Evolutionary conservation across 768 basidiomycete genomes (phyloP).

Genomic region (Strobilomyces echinocephalus): DNA sequence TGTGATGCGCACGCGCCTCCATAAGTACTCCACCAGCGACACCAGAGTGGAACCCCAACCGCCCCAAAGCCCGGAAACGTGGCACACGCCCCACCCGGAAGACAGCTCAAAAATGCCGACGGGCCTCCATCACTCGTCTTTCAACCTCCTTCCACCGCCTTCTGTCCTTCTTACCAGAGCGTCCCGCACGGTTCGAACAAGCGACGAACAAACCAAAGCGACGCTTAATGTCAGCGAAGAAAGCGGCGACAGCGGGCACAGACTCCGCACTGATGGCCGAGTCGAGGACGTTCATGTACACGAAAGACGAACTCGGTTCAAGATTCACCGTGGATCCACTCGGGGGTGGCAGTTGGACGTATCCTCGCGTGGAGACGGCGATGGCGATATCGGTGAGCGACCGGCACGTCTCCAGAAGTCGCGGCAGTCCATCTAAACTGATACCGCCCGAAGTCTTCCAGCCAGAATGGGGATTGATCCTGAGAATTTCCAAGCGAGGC

Average conservation of each 20-base stretch:
- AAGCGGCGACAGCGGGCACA: neutral
- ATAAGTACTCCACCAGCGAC: no score
- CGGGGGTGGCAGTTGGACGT: neutral
- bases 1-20: no score
- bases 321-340: neutral
- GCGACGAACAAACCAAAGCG: no score
- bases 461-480: neutral
- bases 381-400: neutral
- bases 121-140: no score
- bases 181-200: no score
- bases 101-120: no score
- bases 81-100: no score
- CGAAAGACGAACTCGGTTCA: neutral
- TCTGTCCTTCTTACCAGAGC: no score
- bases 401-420: neutral
- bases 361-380: neutral
- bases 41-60: no score
- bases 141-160: no score
- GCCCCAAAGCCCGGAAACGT: no score
- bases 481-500: neutral
- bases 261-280: neutral
- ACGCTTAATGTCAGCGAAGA: neutral
- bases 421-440: neutral
- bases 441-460: neutral
- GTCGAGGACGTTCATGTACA: neutral